Base-by-base conservation (phyloP, 345 rosid genomes). In the Ailanthus altissimus region DNA sequence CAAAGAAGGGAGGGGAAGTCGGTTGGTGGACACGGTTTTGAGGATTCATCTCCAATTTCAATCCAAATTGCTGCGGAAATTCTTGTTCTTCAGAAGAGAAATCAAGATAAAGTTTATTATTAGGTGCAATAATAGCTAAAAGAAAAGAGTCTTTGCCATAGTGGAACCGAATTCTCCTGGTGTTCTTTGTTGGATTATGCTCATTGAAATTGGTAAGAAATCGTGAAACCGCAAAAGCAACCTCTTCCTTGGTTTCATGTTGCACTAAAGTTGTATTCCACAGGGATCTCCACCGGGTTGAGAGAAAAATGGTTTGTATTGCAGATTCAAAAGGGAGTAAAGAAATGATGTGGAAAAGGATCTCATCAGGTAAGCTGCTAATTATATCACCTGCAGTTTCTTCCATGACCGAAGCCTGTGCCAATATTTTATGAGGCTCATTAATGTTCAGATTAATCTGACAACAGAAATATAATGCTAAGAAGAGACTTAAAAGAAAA, bases 271-370 rank as follows among this genome's bases (percentile, higher is more conserved):
- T 80, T 60, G 79, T 74, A 77, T 50, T 83, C 94, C 94, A 90
- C 1, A 89, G 77, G 36, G 56, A 80, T 67, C 77, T 85, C 85
- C 88, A 91, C 60, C 87, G 57, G 16, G 71, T 82, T 6, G 93
- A 88, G 20, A 91, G 81, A 67, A 85, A 84, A 70, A 89, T 81
- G 14, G 83, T 84, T 70, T 89, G 90, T 63, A 80, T 85, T 23
- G 91, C 88, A 50, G 90, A 89, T 58, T 86, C 89, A n/a, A 87
- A 86, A 62, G 94, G 92, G 45, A 89, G 83, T 42, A 79, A 80
- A 65, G 84, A 84, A 38, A 89, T 85, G 73, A 91, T 85, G 78
- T 70, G 82, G 63, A 87, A 87, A 53, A 91, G 86, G 47, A 91
- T 81, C 73, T 85, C 90, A 73, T 85, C 72, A n/a, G 95, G 90